Percentiles rank a stretch among this genome's conserved stretches.
Evolutionary conservation across 805 yeast species (phyloP).

Genomic region (Saturnispora ahearnii): DNA sequence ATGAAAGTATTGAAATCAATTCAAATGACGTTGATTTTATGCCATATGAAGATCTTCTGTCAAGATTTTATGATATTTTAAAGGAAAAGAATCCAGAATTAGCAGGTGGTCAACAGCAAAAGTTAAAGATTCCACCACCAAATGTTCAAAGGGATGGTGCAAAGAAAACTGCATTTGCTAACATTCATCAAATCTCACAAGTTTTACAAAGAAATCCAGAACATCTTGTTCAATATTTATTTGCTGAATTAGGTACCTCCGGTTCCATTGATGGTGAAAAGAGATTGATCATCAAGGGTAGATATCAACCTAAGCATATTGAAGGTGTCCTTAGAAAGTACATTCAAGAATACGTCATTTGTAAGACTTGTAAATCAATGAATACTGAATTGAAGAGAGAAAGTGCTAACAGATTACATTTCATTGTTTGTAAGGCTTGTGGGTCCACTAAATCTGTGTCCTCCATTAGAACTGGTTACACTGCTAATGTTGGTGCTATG

Average conservation of each 20-base stretch:
- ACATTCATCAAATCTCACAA: conserved; percentile 88
- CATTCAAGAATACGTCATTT: conserved; percentile 93
- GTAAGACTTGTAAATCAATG: conserved; percentile 98
- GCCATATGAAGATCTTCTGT: conserved; percentile 67
- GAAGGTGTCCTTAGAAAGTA: conserved; percentile 94
- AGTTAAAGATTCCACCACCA: conserved; percentile 97
- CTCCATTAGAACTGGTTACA: conserved; percentile 98
- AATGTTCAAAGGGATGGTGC: conserved; percentile 93
- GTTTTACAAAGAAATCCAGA: conserved; percentile 95
- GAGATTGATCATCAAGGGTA: conserved; percentile 95
- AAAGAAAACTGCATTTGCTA: conserved; percentile 92
- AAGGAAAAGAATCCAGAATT: conserved; percentile 95
- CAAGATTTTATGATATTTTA: conserved; percentile 77
- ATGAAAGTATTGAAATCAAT: conserved; percentile 31
- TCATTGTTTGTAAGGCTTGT: conserved; percentile 95
- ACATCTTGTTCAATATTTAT: conserved; percentile 91
- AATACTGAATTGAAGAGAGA: conserved; percentile 95
- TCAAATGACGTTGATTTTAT: conserved; percentile 39
- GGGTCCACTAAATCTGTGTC: conserved; percentile 96
- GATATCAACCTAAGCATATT: conserved; percentile 95
- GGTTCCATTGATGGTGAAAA: conserved; percentile 98
- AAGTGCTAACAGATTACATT: conserved; percentile 90
- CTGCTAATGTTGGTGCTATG: conserved; percentile 75
- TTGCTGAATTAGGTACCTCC: conserved; percentile 98
- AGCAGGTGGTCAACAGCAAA: conserved; percentile 92